Evolutionary conservation across 345 rosid genomes (phyloP).

Genomic region (Salix udensis): DNA sequence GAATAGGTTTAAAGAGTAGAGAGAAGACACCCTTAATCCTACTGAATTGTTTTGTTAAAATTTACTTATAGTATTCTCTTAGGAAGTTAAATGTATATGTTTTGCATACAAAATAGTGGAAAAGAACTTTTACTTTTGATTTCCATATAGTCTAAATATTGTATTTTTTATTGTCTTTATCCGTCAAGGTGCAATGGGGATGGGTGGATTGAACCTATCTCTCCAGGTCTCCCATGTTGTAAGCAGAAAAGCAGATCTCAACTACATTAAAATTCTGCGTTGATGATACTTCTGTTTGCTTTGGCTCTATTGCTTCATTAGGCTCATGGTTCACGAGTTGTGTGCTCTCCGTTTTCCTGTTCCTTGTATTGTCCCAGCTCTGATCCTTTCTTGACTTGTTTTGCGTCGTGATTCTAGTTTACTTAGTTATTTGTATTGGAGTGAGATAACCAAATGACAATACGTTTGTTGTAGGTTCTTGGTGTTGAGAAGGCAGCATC

Average conservation of each 20-base stretch:
- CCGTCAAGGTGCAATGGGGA: background rate
- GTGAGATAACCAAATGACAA: background rate
- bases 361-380: background rate
- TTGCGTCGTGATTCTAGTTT: background rate
- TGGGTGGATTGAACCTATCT: background rate
- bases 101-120: background rate
- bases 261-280: background rate
- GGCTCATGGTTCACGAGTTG: background rate
- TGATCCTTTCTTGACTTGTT: background rate
- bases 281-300: background rate
- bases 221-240: background rate
- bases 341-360: background rate
- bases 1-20: background rate
- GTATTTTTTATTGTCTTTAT: background rate
- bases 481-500: conserved; percentile 69
- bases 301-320: background rate
- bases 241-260: background rate
- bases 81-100: background rate
- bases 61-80: background rate
- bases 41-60: background rate
- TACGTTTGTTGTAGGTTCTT: conserved; percentile 52
- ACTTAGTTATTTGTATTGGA: background rate
- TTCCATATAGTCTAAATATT: background rate
- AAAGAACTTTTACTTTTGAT: background rate
- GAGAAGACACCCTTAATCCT: background rate